phyloP scores from a whole-genome alignment of 1,284 basidiomycete species.

The Vanrija sp. region DNA sequence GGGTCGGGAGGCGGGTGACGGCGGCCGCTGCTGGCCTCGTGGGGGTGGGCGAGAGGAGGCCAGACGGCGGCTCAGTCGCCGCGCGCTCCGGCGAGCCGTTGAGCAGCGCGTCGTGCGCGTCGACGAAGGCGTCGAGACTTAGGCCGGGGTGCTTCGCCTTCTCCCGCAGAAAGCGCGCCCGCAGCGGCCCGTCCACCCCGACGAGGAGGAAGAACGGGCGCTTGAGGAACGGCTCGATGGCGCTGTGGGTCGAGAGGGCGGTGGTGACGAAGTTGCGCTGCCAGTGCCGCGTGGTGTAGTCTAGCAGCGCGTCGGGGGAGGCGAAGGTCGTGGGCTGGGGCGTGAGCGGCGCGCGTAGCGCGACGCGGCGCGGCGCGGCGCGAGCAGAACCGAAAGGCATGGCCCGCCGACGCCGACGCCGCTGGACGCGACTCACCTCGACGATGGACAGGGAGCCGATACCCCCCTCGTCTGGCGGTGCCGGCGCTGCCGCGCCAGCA shows the following conservation, averaged over 20 bases:
- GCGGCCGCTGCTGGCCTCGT: constrained; percentile 13
- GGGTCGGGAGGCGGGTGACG: constrained; percentile 1
- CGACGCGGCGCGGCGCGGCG: too few relatives aligned
- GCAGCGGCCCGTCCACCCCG: constrained; percentile 77
- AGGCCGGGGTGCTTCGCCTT: constrained; percentile 15
- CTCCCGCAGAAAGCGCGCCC: constrained; percentile 50
- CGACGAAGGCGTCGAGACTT: constrained; percentile 66
- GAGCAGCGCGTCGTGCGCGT: constrained; percentile 59
- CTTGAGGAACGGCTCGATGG: constrained; percentile 70
- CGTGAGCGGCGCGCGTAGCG: too few relatives aligned
- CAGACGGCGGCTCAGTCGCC: constrained; percentile 18
- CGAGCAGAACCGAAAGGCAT: too few relatives aligned
- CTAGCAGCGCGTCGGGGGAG: constrained; percentile 60
- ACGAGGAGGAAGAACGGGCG: constrained; percentile 88
- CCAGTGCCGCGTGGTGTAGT: constrained; percentile 81
- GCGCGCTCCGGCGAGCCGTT: constrained; percentile 21
- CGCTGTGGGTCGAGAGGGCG: constrained; percentile 58
- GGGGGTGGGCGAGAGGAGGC: constrained; percentile 7
- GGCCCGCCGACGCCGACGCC: too few relatives aligned
- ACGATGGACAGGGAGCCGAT: background rate
- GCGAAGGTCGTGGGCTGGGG: constrained; percentile 50
- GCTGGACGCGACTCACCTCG: background rate
- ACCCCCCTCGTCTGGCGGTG: background rate
- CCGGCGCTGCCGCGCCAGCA: constrained; percentile 1
- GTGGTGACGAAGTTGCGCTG: constrained; percentile 72